phyloP scores from a whole-genome alignment of 441 rosid species.

The Monsonia emarginata region DNA sequence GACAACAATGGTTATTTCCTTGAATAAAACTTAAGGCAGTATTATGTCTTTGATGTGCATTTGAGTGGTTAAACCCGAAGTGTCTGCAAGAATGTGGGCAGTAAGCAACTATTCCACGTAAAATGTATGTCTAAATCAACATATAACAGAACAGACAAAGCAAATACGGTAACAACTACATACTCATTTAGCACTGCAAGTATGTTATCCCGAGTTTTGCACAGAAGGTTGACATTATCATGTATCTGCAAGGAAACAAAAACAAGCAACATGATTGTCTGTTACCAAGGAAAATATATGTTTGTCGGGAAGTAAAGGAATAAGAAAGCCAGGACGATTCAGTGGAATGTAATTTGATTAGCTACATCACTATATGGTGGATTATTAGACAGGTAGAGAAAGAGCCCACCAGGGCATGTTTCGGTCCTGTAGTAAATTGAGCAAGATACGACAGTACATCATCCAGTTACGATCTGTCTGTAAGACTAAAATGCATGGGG shows the following conservation, averaged over 20 bases:
- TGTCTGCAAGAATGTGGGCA: too few species aligned
- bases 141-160: neutral
- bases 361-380: neutral
- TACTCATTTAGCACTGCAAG: conserved; percentile 70
- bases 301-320: neutral
- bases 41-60: too few species aligned
- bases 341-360: neutral
- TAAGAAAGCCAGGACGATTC: neutral
- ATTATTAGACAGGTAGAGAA: too few species aligned
- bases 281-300: neutral
- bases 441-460: too few species aligned
- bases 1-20: neutral
- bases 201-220: conserved; percentile 70
- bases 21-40: neutral
- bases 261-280: neutral
- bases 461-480: too few species aligned
- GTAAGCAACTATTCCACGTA: too few species aligned
- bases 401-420: too few species aligned
- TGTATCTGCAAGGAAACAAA: conserved; percentile 42
- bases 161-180: conserved; percentile 15
- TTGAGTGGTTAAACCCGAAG: too few species aligned
- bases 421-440: too few species aligned
- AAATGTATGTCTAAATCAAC: neutral
- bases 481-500: too few species aligned
- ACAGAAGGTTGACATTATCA: conserved; percentile 52